A percentile compares a stretch with the other conserved stretches of the same genome.
Evolutionary conservation across 768 basidiomycete species (phyloP).

Genomic region (Imleria badia): DNA sequence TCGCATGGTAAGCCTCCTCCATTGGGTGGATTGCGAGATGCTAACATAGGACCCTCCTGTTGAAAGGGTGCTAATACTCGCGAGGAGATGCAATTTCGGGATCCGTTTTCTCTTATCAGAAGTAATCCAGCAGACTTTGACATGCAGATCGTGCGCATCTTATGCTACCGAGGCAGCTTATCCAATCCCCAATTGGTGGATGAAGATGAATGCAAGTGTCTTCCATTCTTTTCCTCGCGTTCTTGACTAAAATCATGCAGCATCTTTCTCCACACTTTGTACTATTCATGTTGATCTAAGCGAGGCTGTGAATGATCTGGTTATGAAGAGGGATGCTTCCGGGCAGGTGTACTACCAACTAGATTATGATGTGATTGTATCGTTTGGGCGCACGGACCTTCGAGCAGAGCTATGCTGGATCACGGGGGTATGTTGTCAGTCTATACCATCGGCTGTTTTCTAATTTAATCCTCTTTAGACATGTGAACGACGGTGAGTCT

Average conservation of each 20-base stretch:
- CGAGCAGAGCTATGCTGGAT: not conserved
- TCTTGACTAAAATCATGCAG: not conserved
- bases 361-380: not conserved
- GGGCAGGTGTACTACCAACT: not conserved
- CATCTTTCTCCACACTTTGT: not conserved
- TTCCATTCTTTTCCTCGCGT: not conserved
- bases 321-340: not conserved
- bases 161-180: constrained; percentile 5
- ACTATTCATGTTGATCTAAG: too few species aligned
- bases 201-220: constrained; percentile 3
- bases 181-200: constrained; percentile 9
- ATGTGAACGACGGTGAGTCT: not conserved
- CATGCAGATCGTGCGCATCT: constrained; percentile 1
- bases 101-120: not conserved
- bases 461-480: not conserved
- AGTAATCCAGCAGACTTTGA: not conserved
- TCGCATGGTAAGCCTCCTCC: not conserved
- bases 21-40: not conserved
- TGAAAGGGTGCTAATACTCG: not conserved
- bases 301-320: too few species aligned
- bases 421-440: not conserved
- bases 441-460: not conserved
- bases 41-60: too few species aligned
- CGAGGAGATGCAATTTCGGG: too few species aligned
- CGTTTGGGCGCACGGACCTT: not conserved